Evolutionary conservation across 2,329 filamentous ascomycete species (phyloP).

Genomic region (Bipolaris bicolor): DNA sequence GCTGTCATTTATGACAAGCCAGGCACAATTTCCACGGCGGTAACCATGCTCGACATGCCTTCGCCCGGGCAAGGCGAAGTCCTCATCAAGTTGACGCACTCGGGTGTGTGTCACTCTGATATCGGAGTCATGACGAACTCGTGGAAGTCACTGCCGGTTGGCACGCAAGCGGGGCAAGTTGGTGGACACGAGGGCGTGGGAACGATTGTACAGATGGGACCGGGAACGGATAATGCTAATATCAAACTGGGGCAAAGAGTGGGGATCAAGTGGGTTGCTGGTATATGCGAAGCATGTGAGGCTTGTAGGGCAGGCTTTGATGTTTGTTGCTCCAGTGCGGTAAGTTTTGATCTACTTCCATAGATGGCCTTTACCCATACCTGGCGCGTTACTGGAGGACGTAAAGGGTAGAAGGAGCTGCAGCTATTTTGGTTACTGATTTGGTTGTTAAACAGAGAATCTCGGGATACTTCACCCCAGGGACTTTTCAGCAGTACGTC

Average conservation of each 20-base stretch:
- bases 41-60: constrained; percentile 68
- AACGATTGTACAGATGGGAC: constrained; percentile 68
- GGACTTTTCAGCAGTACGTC: constrained; percentile 75
- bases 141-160: constrained; percentile 64
- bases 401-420: neutral
- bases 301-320: constrained; percentile 54
- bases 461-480: constrained; percentile 71
- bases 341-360: constrained; percentile 23
- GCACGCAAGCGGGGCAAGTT: constrained; percentile 66
- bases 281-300: constrained; percentile 56
- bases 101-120: constrained; percentile 70
- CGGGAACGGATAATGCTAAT: constrained; percentile 61
- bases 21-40: constrained; percentile 67
- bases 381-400: neutral
- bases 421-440: neutral
- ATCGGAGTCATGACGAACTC: constrained; percentile 57
- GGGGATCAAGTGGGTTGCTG: constrained; percentile 71
- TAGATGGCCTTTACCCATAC: neutral
- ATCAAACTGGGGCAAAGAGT: constrained; percentile 72
- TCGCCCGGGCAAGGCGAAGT: constrained; percentile 69
- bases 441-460: constrained; percentile 47
- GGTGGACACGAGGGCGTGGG: constrained; percentile 74
- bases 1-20: constrained; percentile 70
- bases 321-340: constrained; percentile 41
- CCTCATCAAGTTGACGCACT: constrained; percentile 67